A percentile compares a stretch with the other conserved stretches of the same genome.
phyloP scores from a whole-genome alignment of 768 basidiomycete genomes.

The Gymnopilus junonius region DNA sequence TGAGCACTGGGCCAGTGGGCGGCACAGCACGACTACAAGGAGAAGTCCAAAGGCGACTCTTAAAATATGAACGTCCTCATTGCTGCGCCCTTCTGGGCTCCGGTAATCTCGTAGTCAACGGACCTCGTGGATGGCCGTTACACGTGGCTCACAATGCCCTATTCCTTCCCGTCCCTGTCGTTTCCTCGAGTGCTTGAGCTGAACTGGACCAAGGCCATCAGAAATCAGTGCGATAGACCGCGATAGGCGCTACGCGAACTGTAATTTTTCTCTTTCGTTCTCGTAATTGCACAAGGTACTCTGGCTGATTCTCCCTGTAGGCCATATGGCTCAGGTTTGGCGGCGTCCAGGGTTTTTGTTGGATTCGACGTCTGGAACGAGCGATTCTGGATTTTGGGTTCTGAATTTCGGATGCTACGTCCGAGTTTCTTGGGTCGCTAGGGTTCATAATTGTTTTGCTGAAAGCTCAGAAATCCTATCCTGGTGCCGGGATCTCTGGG shows the following conservation, averaged over 20 bases:
- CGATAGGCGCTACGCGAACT: neutral
- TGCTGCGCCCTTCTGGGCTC: neutral
- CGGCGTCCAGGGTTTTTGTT: neutral
- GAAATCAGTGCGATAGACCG: neutral
- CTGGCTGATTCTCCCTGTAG: neutral
- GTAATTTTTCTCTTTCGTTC: neutral
- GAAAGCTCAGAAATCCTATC: neutral
- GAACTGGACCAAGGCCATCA: neutral
- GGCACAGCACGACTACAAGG: too few species aligned
- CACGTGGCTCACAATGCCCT: neutral
- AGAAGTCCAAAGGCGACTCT: neutral
- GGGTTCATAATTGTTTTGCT: neutral
- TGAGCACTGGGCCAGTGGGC: neutral
- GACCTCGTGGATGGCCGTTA: neutral
- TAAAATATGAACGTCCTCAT: neutral
- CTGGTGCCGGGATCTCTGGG: neutral
- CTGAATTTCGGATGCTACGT: neutral
- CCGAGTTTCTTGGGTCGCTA: neutral
- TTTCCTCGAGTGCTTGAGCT: neutral
- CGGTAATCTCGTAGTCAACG: neutral
- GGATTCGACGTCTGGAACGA: neutral
- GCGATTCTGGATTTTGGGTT: neutral
- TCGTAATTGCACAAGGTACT: neutral
- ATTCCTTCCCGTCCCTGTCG: neutral
- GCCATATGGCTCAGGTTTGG: neutral